Conservation (phyloP, 768 basidiomycete species). For the Clitopilus hobsonii region DNA sequence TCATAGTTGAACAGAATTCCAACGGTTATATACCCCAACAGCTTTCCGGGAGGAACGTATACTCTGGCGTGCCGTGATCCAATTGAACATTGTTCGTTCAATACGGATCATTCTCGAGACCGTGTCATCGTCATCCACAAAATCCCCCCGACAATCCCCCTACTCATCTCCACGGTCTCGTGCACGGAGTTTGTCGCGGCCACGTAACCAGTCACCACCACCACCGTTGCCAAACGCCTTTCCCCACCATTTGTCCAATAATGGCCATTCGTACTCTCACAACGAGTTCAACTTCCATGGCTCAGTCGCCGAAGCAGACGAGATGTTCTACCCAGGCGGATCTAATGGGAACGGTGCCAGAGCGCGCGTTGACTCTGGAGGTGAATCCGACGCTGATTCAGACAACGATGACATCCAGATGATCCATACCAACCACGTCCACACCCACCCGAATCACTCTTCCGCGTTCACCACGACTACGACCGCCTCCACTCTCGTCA, state of each 20-base stretch:
- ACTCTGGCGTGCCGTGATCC: conserved; percentile 81
- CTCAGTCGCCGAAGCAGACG: conserved; percentile 13
- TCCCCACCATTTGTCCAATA: conserved; percentile 7
- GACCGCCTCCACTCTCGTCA: conserved; percentile 12
- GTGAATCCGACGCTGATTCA: conserved; percentile 20
- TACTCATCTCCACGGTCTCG: conserved; percentile 31
- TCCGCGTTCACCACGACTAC: conserved; percentile 8
- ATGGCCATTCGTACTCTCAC: conserved; percentile 1
- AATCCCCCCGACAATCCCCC: conserved; percentile 29
- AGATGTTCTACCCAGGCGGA: conserved; percentile 1
- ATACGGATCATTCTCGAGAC: conserved; percentile 70
- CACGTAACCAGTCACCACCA: conserved; percentile 17
- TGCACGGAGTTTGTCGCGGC: conserved; percentile 29
- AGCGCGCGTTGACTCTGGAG: conserved; percentile 12
- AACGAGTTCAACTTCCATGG: conserved; percentile 18
- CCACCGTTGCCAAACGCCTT: conserved; percentile 9
- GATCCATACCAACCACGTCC: neutral
- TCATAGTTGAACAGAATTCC: conserved; percentile 52
- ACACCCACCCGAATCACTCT: conserved; percentile 16
- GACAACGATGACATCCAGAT: conserved; percentile 14
- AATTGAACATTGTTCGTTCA: conserved; percentile 77
- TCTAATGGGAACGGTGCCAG: conserved; percentile 1
- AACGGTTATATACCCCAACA: conserved; percentile 67
- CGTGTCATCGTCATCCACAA: conserved; percentile 25
- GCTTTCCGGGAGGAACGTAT: conserved; percentile 73